A percentile compares a stretch with the other conserved stretches of the same genome.
Evolutionary conservation across 495 filamentous ascomycete species (phyloP).

Genomic region (Articulospora tetracladia): DNA sequence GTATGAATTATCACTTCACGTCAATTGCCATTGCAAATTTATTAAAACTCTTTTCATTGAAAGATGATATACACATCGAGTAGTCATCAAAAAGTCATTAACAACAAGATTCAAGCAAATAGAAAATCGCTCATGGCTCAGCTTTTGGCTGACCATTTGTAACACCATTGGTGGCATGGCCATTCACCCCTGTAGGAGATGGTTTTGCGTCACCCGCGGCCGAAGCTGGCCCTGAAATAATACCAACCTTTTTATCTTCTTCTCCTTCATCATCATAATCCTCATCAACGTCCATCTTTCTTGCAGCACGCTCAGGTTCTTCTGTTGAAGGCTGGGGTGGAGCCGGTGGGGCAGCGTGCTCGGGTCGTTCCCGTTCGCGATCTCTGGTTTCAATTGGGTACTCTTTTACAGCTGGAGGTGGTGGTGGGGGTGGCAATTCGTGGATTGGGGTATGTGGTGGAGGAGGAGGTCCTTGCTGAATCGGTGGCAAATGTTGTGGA

Average conservation of each 20-base stretch:
- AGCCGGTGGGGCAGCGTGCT: constrained; percentile 34
- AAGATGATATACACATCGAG: neutral
- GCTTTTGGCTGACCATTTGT: constrained; percentile 26
- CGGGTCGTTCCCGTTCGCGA: constrained; percentile 18
- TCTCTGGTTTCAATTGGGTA: constrained; percentile 48
- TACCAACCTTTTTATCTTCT: constrained; percentile 68
- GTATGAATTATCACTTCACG: no score
- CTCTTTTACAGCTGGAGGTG: constrained; percentile 56
- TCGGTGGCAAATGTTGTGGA: constrained; percentile 63
- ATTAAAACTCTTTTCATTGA: neutral
- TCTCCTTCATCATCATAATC: constrained; percentile 84
- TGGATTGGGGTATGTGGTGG: constrained; percentile 46
- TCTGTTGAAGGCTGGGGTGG: constrained; percentile 42
- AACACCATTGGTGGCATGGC: constrained; percentile 20
- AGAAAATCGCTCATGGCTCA: constrained; percentile 6
- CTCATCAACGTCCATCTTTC: constrained; percentile 97
- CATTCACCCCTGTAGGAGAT: constrained; percentile 22
- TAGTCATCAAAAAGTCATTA: constrained; percentile 4
- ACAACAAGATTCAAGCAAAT: constrained; percentile 9
- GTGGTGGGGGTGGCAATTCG: constrained; percentile 39
- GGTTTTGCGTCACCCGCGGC: constrained; percentile 26
- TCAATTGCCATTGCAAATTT: neutral
- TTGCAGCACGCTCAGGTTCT: constrained; percentile 75
- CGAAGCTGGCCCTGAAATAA: constrained; percentile 27
- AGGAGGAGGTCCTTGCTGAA: constrained; percentile 52